Conservation (phyloP, 495 filamentous ascomycete species). For the Hypoxylon crocopeplum region DNA sequence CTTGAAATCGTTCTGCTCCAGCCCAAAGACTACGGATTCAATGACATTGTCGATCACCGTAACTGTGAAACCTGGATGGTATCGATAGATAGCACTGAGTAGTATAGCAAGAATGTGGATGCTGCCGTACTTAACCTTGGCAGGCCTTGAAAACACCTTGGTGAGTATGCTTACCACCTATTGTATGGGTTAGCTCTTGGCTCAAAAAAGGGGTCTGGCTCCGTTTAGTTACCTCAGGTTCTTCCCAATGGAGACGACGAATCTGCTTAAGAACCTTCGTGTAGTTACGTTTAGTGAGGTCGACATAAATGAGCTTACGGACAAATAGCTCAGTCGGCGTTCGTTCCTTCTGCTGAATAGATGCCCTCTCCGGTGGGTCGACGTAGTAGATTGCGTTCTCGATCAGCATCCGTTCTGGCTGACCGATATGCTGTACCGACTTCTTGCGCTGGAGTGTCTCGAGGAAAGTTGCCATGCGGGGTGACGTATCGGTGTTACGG, state of each 20-base stretch:
- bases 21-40: slow-evolving; percentile 84
- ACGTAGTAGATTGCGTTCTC: slow-evolving; percentile 99
- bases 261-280: slow-evolving; percentile 92
- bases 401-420: slow-evolving; percentile 96
- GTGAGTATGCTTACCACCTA: slow-evolving; percentile 81
- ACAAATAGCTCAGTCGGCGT: slow-evolving; percentile 93
- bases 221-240: slow-evolving; percentile 68
- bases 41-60: slow-evolving; percentile 87
- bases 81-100: slow-evolving; percentile 84
- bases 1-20: slow-evolving; percentile 97
- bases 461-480: slow-evolving; percentile 89
- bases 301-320: slow-evolving; percentile 86
- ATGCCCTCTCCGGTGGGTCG: slow-evolving; percentile 89
- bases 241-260: slow-evolving; percentile 96
- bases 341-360: slow-evolving; percentile 94
- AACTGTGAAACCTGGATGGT: slow-evolving; percentile 90
- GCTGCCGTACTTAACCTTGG: slow-evolving; percentile 96
- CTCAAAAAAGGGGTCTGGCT: background rate
- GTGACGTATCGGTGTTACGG: slow-evolving; percentile 91
- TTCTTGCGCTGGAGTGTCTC: slow-evolving; percentile 98
- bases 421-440: slow-evolving; percentile 88
- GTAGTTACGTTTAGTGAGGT: slow-evolving; percentile 93
- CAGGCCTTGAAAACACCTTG: slow-evolving; percentile 93
- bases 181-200: slow-evolving; percentile 13
- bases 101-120: slow-evolving; percentile 94